Base-by-base conservation (phyloP, 805 yeast genomes). In the Torulaspora microellipsoides region DNA sequence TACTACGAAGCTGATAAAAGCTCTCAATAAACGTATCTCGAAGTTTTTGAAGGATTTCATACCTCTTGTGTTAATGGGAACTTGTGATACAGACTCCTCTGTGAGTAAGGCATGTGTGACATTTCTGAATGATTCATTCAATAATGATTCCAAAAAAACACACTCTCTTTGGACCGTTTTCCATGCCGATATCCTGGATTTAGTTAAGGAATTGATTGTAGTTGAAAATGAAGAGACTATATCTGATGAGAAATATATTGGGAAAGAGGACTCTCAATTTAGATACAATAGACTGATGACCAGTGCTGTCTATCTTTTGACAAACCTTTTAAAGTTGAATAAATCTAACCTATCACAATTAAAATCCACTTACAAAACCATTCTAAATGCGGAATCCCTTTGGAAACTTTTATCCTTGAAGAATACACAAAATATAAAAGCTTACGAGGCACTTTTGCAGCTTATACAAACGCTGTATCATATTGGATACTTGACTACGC, bases 41-140 rank as follows among this genome's bases (percentile, higher is more conserved):
- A 84, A 78, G 51, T 83, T 82, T 60, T 68, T 91, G 48, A 80
- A 79, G 47, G 83, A 84, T 51, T 72, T 85, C 0, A 70, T 87
- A 7, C 93, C 95, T 0, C 65, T 83, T 1, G 79, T 95, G 80
- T 55, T 90, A 4, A 70, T 78, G 23, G 95, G 95, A 0, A 55
- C 73, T 2, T 83, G 72, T 57, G 98, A 91, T 54, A 56, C 73
- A 2, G 97, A 90, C 51, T 61, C 78, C 35, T 48, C 72, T 1
- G 91, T 84, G 0, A 67, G 83, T 0, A 67, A 63, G 27, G 62
- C 79, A 0, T 76, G 88, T 12, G 54, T 56, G 14, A 61, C 66
- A 9, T 68, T 77, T 9, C 59, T 89, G 27, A 60, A 67, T 13
- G 55, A 58, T 3, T 75, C 85, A 6, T 88, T 91, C 59, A 70